These are phyloP conservation scores for Kluyveromyces lactis DNA, from an alignment of 805 yeast genomes.

Conservation along the genomic window DNA sequence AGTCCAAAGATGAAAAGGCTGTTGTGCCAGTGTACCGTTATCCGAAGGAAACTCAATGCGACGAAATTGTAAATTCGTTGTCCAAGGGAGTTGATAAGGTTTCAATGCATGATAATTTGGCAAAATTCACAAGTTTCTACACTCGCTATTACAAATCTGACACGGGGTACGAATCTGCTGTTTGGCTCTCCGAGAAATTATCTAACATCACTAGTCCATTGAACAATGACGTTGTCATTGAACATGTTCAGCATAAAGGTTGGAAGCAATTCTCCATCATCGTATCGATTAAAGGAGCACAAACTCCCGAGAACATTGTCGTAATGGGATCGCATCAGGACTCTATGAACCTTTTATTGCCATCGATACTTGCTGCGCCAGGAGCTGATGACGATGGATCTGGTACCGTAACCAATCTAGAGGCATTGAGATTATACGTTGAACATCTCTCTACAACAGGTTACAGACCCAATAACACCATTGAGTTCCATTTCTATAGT, in stretches of 20 bases:
- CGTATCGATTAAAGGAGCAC: constrained; percentile 49
- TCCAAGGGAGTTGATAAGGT: constrained; percentile 37
- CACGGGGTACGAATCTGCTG: constrained; percentile 61
- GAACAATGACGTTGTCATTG: constrained; percentile 34
- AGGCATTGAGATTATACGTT: constrained; percentile 58
- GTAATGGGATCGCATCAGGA: constrained; percentile 90
- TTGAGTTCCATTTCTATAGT: constrained; percentile 90
- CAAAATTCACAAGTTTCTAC: constrained; percentile 57
- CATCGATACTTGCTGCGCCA: constrained; percentile 64
- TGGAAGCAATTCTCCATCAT: constrained; percentile 79
- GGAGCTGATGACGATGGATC: constrained; percentile 96
- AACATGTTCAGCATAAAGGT: constrained; percentile 47
- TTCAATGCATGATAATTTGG: constrained; percentile 45
- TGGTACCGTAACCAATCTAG: constrained; percentile 73
- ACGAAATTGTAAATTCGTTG: constrained; percentile 34
- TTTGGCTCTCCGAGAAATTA: constrained; percentile 55
- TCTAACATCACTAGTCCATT: constrained; percentile 18
- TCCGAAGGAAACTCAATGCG: constrained; percentile 39
- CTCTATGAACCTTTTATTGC: constrained; percentile 66
- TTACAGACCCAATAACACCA: constrained; percentile 54
- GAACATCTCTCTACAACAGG: constrained; percentile 21
- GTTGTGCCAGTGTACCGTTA: constrained; percentile 34
- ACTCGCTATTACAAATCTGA: constrained; percentile 71
- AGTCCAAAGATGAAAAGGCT: constrained; percentile 8
- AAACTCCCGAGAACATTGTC: constrained; percentile 37